Conservation (phyloP, 2,329 filamentous ascomycete genomes). For the Daldinia sp. region DNA sequence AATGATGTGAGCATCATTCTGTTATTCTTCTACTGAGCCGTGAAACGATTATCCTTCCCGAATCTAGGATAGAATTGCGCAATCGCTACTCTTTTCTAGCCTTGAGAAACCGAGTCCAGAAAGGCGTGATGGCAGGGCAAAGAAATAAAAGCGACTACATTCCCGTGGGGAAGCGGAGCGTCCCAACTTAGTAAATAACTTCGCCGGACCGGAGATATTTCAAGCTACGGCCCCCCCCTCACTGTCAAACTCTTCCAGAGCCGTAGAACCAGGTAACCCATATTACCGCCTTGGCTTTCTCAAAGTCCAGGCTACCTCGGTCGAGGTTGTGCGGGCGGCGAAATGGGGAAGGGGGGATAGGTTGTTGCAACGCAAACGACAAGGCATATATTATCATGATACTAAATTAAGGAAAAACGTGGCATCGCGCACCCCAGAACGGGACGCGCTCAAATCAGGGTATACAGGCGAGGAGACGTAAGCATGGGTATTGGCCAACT, state of each 20-base stretch:
- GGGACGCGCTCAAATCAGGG: constrained; percentile 24
- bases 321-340: constrained; percentile 1
- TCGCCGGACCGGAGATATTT: constrained; percentile 11
- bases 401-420: constrained; percentile 30
- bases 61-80: constrained; percentile 6
- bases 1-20: constrained; percentile 29
- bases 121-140: constrained; percentile 1
- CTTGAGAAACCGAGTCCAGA: not conserved
- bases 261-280: constrained; percentile 18
- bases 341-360: constrained; percentile 15
- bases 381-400: constrained; percentile 21
- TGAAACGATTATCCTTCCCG: not conserved
- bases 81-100: constrained; percentile 12
- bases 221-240: constrained; percentile 21
- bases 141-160: constrained; percentile 14
- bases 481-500: constrained; percentile 22
- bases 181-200: constrained; percentile 8
- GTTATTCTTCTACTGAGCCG: not conserved
- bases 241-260: constrained; percentile 8
- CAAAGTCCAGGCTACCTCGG: constrained; percentile 28
- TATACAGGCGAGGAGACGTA: not conserved
- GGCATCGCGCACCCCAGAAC: constrained; percentile 2
- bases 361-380: constrained; percentile 10
- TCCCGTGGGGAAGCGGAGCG: constrained; percentile 6
- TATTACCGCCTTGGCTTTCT: constrained; percentile 26